Base-by-base conservation (phyloP, 805 yeast genomes). In the Tetrapisispora pingtungensis region DNA sequence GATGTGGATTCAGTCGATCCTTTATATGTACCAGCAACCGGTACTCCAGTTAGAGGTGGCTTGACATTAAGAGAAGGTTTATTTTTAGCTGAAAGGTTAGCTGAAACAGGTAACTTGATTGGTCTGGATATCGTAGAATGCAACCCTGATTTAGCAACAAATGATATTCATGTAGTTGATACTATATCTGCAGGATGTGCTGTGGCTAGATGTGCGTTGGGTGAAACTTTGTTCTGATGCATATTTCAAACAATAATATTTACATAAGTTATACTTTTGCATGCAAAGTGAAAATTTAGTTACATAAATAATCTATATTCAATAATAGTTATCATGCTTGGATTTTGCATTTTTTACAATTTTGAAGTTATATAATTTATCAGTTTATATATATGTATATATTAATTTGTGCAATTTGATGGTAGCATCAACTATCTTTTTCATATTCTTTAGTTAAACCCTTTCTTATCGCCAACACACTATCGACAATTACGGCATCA, bases 1-100 rank as follows among this genome's bases (percentile, higher is more conserved):
- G 98, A 90, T 61, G 97, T 90, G 36, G 98, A 90, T 66, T 97
- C 97, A 36, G 81, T 93, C 46, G 98, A 90, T 66, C 97, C 97
- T 40, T 73, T 79, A 49, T 88, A 72, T 59, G 96, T 93, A 13
- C 97, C 96, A 17, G 95, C 97, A 33, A 90, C 98, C 1, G 98
- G 98, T 44, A 93, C 98, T 1, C 90, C 97, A 36, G 98, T 90
- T 14, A 80, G 95, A 63, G 97, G 97, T 51, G 98, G 98, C 3
- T 71, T 90, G 51, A 81, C 96, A 8, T 74, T 90, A 65, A 78
- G 98, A 68, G 98, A 90, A 67, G 97, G 96, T 41, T 74, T 93
- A 62, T 90, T 83, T 61, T 67, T 90, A 43, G 93, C 89, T 48
- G 98, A 90, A 68, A 93, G 90, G 52, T 71, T 89, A 30, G 96